These are phyloP conservation scores for Penicillium glabrum DNA, from an alignment of 2,329 filamentous ascomycete genomes.

Conservation along the genomic window DNA sequence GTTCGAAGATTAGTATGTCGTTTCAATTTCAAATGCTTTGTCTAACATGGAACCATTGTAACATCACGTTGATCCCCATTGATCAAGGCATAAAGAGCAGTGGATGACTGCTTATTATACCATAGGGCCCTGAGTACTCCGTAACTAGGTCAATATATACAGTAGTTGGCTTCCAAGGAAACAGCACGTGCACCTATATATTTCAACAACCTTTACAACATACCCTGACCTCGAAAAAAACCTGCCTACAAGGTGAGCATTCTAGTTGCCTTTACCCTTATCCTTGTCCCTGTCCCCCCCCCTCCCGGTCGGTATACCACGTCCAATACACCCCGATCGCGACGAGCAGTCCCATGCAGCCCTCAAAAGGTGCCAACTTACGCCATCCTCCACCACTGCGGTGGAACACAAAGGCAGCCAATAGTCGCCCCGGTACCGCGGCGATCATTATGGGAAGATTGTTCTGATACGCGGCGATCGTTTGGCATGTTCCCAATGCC, in stretches of 20 bases:
- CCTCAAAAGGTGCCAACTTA: constrained; percentile 18
- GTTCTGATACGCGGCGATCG: constrained; percentile 18
- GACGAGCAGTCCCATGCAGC: constrained; percentile 14
- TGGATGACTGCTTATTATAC: no score
- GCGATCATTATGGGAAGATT: constrained; percentile 20
- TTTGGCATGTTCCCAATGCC: constrained; percentile 15
- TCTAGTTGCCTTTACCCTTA: not conserved
- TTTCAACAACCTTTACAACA: no score
- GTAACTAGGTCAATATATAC: no score
- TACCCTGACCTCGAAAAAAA: no score
- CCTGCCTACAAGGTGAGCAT: not conserved
- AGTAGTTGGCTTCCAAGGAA: no score
- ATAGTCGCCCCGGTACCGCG: constrained; percentile 14
- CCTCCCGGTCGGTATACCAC: not conserved
- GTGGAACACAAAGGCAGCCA: constrained; percentile 15
- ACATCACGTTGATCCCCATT: no score
- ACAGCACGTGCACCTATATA: no score
- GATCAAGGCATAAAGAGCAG: no score
- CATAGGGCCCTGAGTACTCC: no score
- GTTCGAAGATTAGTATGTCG: no score
- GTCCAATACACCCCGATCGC: constrained; percentile 15
- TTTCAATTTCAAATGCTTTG: no score
- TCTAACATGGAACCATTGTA: no score
- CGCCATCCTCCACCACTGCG: constrained; percentile 11
- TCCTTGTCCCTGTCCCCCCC: not conserved